Conservation (phyloP, 2,329 filamentous ascomycete genomes). For the Colletotrichum viniferum region DNA sequence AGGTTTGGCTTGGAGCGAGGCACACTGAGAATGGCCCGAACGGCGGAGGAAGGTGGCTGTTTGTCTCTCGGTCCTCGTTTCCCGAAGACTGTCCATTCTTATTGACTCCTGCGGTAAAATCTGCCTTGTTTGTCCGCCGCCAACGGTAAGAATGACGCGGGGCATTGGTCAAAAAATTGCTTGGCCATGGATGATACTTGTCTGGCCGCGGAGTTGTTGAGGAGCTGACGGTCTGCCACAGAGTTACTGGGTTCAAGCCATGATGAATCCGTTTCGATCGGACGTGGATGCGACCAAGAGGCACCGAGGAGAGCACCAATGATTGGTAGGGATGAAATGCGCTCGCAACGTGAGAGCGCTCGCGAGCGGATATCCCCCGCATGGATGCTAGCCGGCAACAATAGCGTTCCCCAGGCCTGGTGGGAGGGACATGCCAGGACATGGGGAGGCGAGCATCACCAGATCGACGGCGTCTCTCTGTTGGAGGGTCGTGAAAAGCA, state of each 20-base stretch:
- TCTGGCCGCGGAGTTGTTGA: constrained; percentile 3
- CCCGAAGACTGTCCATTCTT: not conserved
- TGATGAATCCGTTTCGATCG: constrained; percentile 7
- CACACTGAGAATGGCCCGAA: constrained; percentile 4
- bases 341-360: not conserved
- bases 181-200: constrained; percentile 12
- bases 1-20: constrained; percentile 9
- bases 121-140: not conserved
- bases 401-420: constrained; percentile 8
- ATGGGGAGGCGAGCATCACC: not conserved
- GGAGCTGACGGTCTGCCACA: not conserved
- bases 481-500: not conserved
- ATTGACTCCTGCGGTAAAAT: not conserved
- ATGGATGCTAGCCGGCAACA: constrained; percentile 7
- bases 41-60: not conserved
- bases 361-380: constrained; percentile 18
- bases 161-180: not conserved
- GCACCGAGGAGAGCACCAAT: not conserved
- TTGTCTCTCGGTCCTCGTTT: not conserved
- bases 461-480: constrained; percentile 5
- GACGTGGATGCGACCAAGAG: constrained; percentile 13
- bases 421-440: constrained; percentile 5
- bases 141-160: not conserved
- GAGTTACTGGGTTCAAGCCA: not conserved
- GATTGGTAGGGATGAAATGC: not conserved